A percentile compares a stretch with the other conserved stretches of the same genome.
Conservation (phyloP, 768 basidiomycete species). For the Russula sp. region DNA sequence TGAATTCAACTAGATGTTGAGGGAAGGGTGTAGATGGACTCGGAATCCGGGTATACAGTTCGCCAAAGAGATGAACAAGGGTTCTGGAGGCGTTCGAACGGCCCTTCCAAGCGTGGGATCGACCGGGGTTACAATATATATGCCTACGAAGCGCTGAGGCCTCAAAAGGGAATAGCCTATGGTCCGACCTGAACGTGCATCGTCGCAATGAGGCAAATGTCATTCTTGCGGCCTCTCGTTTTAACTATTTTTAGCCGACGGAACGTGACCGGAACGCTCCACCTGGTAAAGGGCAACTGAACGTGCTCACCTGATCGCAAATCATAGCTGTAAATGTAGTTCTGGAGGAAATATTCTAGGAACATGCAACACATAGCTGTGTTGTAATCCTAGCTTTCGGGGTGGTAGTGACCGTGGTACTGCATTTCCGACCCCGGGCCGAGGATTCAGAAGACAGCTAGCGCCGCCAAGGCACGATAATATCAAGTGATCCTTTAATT, state of each 20-base stretch:
- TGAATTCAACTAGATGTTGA: not conserved
- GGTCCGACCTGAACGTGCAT: not conserved
- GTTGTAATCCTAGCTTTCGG: not conserved
- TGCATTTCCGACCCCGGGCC: too few species aligned
- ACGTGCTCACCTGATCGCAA: too few species aligned
- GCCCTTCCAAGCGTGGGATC: not conserved
- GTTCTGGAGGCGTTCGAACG: too few species aligned
- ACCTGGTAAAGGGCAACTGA: not conserved
- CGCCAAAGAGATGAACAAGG: not conserved
- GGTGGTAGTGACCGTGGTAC: too few species aligned
- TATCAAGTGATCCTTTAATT: too few species aligned
- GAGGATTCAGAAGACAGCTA: too few species aligned
- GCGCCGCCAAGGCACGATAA: too few species aligned
- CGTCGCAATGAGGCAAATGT: not conserved
- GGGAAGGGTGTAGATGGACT: not conserved
- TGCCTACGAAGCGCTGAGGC: not conserved
- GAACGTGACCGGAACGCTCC: not conserved
- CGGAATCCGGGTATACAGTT: not conserved
- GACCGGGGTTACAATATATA: not conserved
- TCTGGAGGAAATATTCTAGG: too few species aligned
- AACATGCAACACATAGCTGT: not conserved
- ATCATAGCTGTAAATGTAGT: too few species aligned
- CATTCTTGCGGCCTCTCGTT: not conserved
- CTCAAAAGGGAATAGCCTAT: not conserved
- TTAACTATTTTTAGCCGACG: not conserved